Evolutionary conservation across 257 asterid genomes (phyloP).

Genomic region (Przewalskia tangutica): DNA sequence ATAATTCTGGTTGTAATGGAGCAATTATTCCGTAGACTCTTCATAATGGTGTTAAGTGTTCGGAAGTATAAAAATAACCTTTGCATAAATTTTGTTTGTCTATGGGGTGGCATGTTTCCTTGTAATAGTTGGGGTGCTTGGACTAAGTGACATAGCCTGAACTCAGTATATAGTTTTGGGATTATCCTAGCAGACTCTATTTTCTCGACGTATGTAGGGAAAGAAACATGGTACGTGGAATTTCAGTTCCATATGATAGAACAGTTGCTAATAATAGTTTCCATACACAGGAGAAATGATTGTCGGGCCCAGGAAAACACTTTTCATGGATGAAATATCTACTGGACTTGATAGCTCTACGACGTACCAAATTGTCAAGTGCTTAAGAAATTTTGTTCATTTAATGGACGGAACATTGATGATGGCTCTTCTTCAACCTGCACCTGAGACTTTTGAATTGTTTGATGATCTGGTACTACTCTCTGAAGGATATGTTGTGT

Average conservation of each 20-base stretch:
- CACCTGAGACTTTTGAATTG: conserved; percentile 85
- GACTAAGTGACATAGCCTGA: background rate
- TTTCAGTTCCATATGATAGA: background rate
- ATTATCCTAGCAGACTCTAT: background rate
- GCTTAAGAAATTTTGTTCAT: conserved; percentile 75
- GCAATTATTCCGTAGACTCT: background rate
- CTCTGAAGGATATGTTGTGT: conserved; percentile 70
- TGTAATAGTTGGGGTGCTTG: background rate
- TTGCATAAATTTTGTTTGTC: background rate
- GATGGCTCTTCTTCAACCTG: conserved; percentile 92
- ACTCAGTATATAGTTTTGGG: background rate
- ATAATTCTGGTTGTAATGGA: background rate
- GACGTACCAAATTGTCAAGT: conserved; percentile 77
- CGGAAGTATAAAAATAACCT: background rate
- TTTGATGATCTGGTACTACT: conserved; percentile 77
- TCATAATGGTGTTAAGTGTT: background rate
- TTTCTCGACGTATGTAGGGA: background rate
- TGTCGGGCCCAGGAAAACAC: conserved; percentile 85
- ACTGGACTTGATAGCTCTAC: conserved; percentile 97
- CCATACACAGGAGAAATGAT: conserved; percentile 67
- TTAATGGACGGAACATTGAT: conserved; percentile 77
- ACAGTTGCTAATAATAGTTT: background rate
- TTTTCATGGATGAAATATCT: conserved; percentile 91
- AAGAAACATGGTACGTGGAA: background rate
- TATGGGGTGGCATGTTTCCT: background rate